Percentiles rank a stretch among this genome's conserved stretches.
phyloP scores from a whole-genome alignment of 768 basidiomycete species.

The Termitomyces sp. region DNA sequence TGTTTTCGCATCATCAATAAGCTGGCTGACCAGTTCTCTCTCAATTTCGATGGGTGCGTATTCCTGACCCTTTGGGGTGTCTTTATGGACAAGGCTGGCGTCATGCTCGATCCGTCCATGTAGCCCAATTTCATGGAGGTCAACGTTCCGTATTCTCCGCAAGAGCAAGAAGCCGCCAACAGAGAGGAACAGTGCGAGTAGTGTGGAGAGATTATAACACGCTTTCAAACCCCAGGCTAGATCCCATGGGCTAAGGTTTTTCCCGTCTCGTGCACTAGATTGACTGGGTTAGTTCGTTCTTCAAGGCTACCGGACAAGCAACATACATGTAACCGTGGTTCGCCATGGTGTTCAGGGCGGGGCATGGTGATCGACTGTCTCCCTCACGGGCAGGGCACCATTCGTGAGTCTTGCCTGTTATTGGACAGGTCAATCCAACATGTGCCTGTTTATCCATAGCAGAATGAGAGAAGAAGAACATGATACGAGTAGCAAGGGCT shows the following conservation, averaged over 20 bases:
- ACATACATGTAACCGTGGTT: slow-evolving; percentile 37
- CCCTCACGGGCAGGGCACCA: slow-evolving; percentile 39
- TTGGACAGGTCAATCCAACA: neutral
- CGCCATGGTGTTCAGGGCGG: slow-evolving; percentile 68
- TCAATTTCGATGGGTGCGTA: neutral
- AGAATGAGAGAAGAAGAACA: neutral
- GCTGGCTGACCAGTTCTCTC: neutral
- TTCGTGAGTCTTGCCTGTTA: slow-evolving; percentile 21
- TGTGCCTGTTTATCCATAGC: neutral
- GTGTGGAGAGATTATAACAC: neutral
- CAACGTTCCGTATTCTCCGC: neutral
- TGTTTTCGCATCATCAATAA: neutral
- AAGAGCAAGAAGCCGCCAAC: neutral
- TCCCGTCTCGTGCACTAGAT: neutral
- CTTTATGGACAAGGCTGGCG: neutral
- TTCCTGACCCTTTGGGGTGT: neutral
- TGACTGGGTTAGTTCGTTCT: neutral
- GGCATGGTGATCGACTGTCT: slow-evolving; percentile 63
- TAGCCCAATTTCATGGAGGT: neutral
- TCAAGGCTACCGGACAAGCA: too few species aligned
- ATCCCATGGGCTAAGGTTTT: neutral
- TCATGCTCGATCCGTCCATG: neutral
- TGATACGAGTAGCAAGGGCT: neutral
- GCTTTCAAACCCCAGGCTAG: neutral
- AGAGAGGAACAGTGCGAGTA: neutral